Evolutionary conservation across 352 stramenopile species (phyloP).

Genomic region (Phytophthora vignae): DNA sequence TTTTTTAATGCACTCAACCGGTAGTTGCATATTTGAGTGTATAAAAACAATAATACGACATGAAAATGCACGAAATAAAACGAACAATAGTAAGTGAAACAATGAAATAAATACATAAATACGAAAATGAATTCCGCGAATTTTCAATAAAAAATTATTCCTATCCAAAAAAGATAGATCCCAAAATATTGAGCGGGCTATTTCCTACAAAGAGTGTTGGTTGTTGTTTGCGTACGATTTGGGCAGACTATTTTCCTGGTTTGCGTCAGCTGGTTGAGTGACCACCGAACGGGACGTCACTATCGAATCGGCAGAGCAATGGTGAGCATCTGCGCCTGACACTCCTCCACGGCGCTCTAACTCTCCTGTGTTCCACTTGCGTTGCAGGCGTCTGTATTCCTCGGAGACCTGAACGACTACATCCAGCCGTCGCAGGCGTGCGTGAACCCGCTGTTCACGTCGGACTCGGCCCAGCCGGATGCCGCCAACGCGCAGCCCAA

Average conservation of each 20-base stretch:
- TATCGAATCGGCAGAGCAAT: constrained; percentile 27
- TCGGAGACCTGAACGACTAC: constrained; percentile 95
- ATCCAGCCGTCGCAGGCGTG: constrained; percentile 94
- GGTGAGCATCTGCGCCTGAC: constrained; percentile 9
- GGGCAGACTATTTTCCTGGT: no score
- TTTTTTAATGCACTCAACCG: no score
- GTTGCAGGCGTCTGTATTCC: constrained; percentile 89
- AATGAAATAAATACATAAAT: no score
- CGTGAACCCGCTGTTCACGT: constrained; percentile 94
- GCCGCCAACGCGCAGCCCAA: constrained; percentile 16
- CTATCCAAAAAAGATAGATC: no score
- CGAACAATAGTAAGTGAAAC: no score
- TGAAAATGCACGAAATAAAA: no score
- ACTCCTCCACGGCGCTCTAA: neutral
- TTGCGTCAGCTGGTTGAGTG: neutral
- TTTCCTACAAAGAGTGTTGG: neutral
- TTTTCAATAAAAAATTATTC: no score
- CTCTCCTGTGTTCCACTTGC: neutral
- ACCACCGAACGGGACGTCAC: constrained; percentile 11
- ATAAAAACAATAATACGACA: no score
- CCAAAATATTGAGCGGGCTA: no score
- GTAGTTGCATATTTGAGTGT: no score
- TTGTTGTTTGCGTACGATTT: neutral
- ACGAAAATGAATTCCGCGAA: no score
- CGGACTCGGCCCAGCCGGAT: constrained; percentile 28